phyloP scores from a whole-genome alignment of 2,329 filamentous ascomycete species.

The Tolypocladium sp. region DNA sequence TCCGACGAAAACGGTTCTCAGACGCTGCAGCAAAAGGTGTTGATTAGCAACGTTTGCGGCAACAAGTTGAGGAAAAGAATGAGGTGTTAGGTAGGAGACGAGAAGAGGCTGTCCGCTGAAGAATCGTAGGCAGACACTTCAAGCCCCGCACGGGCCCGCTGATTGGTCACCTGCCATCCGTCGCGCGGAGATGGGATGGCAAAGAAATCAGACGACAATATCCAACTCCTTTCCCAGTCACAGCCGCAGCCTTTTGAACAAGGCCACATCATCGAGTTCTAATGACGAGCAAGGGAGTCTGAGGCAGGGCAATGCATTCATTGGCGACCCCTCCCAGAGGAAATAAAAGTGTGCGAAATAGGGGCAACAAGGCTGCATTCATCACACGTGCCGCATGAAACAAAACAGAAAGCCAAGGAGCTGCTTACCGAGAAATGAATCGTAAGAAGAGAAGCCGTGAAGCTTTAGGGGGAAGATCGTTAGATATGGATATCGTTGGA shows the following conservation, averaged over 20 bases:
- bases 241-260: not conserved
- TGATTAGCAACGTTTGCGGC: not conserved
- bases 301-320: not conserved
- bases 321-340: not conserved
- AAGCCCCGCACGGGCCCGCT: not conserved
- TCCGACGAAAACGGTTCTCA: not conserved
- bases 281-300: not conserved
- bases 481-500: slow-evolving; percentile 14
- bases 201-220: not conserved
- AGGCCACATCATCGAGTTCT: not conserved
- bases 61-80: not conserved
- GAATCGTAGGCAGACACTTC: not conserved
- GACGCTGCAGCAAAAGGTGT: not conserved
- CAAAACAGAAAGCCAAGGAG: too few relatives aligned
- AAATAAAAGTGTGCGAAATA: not conserved
- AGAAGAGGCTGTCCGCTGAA: not conserved
- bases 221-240: not conserved
- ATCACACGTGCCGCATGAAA: too few relatives aligned
- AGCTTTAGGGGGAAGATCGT: slow-evolving; percentile 1
- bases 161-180: not conserved
- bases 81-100: not conserved
- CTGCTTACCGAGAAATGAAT: not conserved
- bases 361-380: not conserved
- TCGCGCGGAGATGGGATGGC: not conserved
- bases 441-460: not conserved